Evolutionary conservation across 495 filamentous ascomycete species (phyloP).

Genomic region (Tuber calosporum): DNA sequence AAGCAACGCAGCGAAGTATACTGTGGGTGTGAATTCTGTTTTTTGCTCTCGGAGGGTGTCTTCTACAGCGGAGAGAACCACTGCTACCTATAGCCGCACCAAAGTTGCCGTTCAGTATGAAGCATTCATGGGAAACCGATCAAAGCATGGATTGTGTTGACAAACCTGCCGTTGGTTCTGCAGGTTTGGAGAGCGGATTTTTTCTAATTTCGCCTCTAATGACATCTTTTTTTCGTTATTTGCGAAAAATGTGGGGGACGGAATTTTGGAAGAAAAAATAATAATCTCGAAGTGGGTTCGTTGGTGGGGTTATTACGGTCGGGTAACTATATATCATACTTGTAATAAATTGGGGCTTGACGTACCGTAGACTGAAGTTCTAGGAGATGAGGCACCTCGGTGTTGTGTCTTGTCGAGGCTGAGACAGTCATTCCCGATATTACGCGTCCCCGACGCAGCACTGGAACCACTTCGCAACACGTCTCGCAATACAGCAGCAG

Average conservation of each 20-base stretch:
- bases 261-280: slow-evolving; percentile 21
- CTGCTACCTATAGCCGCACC: slow-evolving; percentile 57
- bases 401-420: not conserved
- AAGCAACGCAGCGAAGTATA: slow-evolving; percentile 93
- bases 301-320: slow-evolving; percentile 7
- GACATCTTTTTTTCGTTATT: slow-evolving; percentile 20
- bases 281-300: not conserved
- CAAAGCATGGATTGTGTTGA: slow-evolving; percentile 13
- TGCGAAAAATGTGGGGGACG: not conserved
- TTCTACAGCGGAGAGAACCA: slow-evolving; percentile 85
- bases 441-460: not conserved
- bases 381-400: too few species aligned
- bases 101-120: slow-evolving; percentile 13
- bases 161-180: slow-evolving; percentile 87
- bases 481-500: not conserved
- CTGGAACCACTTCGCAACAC: not conserved
- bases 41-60: slow-evolving; percentile 82
- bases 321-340: slow-evolving; percentile 27
- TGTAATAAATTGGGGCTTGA: too few species aligned
- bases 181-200: slow-evolving; percentile 91
- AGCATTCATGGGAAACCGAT: not conserved
- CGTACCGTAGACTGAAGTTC: too few species aligned
- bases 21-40: slow-evolving; percentile 71
- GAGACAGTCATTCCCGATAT: not conserved
- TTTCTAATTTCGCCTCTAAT: slow-evolving; percentile 86